A percentile compares a stretch with the other conserved stretches of the same genome.
Conservation (phyloP, 495 filamentous ascomycete species). For the Penicillium riverlandense region DNA sequence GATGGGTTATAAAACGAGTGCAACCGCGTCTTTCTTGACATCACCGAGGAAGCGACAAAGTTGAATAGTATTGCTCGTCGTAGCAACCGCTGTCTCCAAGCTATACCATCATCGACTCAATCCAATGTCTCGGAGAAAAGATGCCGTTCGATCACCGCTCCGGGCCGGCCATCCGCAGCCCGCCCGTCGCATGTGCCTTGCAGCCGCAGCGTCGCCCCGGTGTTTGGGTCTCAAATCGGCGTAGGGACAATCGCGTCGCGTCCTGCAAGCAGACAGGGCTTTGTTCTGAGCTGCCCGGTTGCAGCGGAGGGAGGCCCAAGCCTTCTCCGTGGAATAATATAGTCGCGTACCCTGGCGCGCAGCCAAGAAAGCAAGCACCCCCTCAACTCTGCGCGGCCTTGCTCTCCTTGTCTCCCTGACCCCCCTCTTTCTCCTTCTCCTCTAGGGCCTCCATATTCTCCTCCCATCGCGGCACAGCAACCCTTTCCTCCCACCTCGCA, state of each 20-base stretch:
- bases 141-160: conserved; percentile 2
- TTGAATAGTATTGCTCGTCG: background rate
- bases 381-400: conserved; percentile 3
- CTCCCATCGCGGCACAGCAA: conserved; percentile 35
- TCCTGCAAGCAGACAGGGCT: background rate
- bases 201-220: conserved; percentile 10
- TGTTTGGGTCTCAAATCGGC: conserved; percentile 3
- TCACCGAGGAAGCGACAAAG: too few species aligned
- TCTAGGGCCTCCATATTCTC: conserved; percentile 39
- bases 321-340: conserved; percentile 1
- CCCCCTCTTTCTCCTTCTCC: conserved; percentile 19
- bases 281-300: too few species aligned
- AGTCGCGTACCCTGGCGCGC: background rate
- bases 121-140: conserved; percentile 6
- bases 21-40: too few species aligned
- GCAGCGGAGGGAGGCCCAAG: too few species aligned
- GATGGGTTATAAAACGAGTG: too few species aligned
- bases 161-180: conserved; percentile 12
- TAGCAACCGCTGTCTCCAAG: background rate
- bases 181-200: conserved; percentile 9
- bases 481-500: conserved; percentile 42
- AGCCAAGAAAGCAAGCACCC: background rate
- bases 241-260: conserved; percentile 8
- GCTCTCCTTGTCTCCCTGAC: background rate
- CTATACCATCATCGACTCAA: too few species aligned